Conservation (phyloP, 352 stramenopile genomes). For the Phytophthora fragariaefolia region DNA sequence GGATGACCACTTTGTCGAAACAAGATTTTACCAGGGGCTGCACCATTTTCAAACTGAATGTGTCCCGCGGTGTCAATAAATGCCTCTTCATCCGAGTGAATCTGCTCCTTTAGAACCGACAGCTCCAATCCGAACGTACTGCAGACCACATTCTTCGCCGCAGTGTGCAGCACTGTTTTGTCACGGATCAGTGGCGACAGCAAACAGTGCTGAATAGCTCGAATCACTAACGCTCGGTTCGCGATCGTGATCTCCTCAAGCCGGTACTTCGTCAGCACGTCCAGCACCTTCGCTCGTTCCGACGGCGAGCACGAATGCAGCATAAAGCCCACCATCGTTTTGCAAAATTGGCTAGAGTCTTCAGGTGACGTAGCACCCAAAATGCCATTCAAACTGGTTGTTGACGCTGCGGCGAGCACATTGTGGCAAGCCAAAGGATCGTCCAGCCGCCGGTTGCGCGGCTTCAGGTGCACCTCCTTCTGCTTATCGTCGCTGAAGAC, state of each 20-base stretch:
- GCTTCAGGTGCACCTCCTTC: conserved; percentile 77
- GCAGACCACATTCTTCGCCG: conserved; percentile 74
- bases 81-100: conserved; percentile 71
- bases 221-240: conserved; percentile 81
- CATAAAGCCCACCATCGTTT: conserved; percentile 89
- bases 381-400: conserved; percentile 78
- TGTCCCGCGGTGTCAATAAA: conserved; percentile 43
- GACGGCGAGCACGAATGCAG: conserved; percentile 67
- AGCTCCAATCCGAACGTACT: conserved; percentile 74
- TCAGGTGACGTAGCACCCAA: conserved; percentile 78
- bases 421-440: conserved; percentile 82
- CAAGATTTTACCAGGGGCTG: conserved; percentile 17
- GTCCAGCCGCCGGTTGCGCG: conserved; percentile 54
- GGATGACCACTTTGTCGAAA: conserved; percentile 11
- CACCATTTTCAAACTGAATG: conserved; percentile 32
- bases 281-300: conserved; percentile 72
- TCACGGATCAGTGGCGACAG: conserved; percentile 73
- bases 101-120: conserved; percentile 81
- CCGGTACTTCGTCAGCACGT: conserved; percentile 74
- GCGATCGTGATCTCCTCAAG: conserved; percentile 75
- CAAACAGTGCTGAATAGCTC: conserved; percentile 79
- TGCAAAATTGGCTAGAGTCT: conserved; percentile 76
- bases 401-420: conserved; percentile 63
- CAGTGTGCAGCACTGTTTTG: conserved; percentile 69
- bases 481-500: conserved; percentile 78